Base-by-base conservation (phyloP, 352 stramenopile species). In the Globisporangium cederbergense region DNA sequence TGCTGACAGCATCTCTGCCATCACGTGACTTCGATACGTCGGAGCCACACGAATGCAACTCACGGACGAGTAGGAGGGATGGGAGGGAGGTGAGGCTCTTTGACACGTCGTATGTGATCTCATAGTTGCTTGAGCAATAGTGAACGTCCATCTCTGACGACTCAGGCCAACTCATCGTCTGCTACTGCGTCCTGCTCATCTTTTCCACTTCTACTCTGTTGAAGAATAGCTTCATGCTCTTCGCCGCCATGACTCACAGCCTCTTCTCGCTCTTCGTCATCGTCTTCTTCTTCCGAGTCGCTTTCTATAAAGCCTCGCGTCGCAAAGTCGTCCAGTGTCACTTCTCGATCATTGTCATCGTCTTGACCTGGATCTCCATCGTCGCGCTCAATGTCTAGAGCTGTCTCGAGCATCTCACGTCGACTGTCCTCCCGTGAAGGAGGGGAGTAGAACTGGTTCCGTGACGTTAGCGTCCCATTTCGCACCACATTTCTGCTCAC, bases 371-470 rank as follows among this genome's bases (percentile, higher is more conserved):
- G n/a, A 28, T 43, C 38, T 11, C 14, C 10, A 5, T 5, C 40
- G n/a, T 50, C 22, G 10, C 30, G 13, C 30, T 54, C 43, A 46
- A 4, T 25, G n/a, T 36, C 43, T 20, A 53, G 25, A 16, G 14
- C 57, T 11, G 20, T 30, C 20, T 62, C 42, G 8, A 42, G 20
- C 20, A n/a, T 3, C 14, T 22, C 11, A 2, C 11, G 13, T 0
- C 30, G 30, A 10, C 28, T 52, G 4, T 28, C 60, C 28, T 36
- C 47, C 40, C 40, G 50, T 3, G 38, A 43, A 8, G 3, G 7
- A 1, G 64, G 9, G 3, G 51, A 14, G 56, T 78, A 72, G 16
- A 73, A 32, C 32, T 73, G 60, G 2, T 53, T 20, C 0, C 73
- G 70, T 6, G 70, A 64, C 36, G 62, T 76, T 18, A 40, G 53